Base-by-base conservation (phyloP, 225 moss, liverwort and hornwort species). In the Marchantia paleacea region DNA sequence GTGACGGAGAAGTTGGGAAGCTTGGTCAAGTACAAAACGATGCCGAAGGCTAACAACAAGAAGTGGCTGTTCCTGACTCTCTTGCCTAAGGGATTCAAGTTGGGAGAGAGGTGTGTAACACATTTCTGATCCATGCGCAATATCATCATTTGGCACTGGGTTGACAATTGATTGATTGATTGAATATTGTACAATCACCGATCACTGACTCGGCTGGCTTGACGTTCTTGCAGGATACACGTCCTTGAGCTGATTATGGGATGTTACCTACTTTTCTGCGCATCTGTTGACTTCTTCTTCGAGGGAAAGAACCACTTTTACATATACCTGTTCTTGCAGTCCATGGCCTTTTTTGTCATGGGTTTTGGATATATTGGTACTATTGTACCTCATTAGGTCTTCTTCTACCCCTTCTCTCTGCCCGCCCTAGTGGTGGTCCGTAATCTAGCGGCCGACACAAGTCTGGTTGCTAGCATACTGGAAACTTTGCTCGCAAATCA, bases 321-420 rank as follows among this genome's bases (percentile, higher is more conserved):
- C 75, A 82, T 96, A 3, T 96, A 96, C 81, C 79, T 94, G 62
- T 94, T 94, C 52, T 79, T 92, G 12, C 92, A 96, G 78, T 70
- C 94, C 22, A 90, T 91, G 78, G 91, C 90, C 2, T 96, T 92
- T 49, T 82, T 90, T 52, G 83, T 94, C 74, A 92, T 92, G 94
- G 94, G 96, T 19, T 55, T 96, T n/a, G 96, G 96, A 61, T 96
- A 96, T 50, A 89, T 96, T 12, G 96, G 96, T 86, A 96, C 96
- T 57, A 91, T 94, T 86, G 83, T 96, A 49, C 92, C 91, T 14
- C 69, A 81, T 70, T 88, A 85, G 78, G 75, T 54, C 31, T 26
- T 52, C 47, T 18, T 28, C 69, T 16, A 14, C 16, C 62, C 63
- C 49, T 77, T 18, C 57, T 60, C 62, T 28, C 13, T 71, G 55